Percentiles rank a stretch among this genome's conserved stretches.
Evolutionary conservation across 2,329 filamentous ascomycete species (phyloP).

Genomic region (Ceratocystis diversiconidia): DNA sequence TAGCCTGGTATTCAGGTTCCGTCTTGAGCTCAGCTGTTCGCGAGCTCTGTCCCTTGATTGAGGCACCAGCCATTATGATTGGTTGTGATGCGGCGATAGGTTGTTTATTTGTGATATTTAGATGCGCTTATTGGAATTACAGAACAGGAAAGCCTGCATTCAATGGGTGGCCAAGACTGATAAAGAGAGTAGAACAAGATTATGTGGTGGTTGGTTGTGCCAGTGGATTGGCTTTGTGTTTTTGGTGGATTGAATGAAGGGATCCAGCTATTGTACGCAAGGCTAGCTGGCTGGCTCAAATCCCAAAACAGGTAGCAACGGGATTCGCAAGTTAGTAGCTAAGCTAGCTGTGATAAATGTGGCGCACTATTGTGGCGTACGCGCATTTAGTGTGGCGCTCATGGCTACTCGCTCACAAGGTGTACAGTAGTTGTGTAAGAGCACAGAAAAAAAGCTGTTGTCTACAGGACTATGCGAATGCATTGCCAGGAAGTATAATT

Average conservation of each 20-base stretch:
- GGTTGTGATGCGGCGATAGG: background rate
- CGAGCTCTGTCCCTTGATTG: slow-evolving; percentile 29
- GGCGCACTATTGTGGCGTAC: background rate
- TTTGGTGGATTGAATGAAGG: slow-evolving; percentile 11
- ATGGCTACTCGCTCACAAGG: too few relatives aligned
- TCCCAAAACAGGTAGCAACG: slow-evolving; percentile 18
- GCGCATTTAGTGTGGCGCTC: background rate
- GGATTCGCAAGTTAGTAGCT: slow-evolving; percentile 15
- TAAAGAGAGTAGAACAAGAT: background rate
- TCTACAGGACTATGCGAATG: too few relatives aligned
- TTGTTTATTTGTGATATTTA: too few relatives aligned
- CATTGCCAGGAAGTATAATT: too few relatives aligned
- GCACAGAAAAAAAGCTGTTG: too few relatives aligned
- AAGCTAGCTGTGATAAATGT: background rate
- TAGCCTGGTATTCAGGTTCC: slow-evolving; percentile 76
- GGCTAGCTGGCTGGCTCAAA: slow-evolving; percentile 13
- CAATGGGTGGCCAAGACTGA: background rate
- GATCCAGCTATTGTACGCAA: slow-evolving; percentile 12
- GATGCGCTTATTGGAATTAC: background rate
- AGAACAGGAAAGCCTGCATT: background rate
- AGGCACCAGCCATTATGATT: slow-evolving; percentile 52
- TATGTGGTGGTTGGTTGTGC: slow-evolving; percentile 3
- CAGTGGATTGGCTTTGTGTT: background rate
- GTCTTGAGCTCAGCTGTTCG: slow-evolving; percentile 40
- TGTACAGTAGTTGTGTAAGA: too few relatives aligned